Evolutionary conservation across 1,284 basidiomycete species (phyloP).

Genomic region (Trichosporon faecale): DNA sequence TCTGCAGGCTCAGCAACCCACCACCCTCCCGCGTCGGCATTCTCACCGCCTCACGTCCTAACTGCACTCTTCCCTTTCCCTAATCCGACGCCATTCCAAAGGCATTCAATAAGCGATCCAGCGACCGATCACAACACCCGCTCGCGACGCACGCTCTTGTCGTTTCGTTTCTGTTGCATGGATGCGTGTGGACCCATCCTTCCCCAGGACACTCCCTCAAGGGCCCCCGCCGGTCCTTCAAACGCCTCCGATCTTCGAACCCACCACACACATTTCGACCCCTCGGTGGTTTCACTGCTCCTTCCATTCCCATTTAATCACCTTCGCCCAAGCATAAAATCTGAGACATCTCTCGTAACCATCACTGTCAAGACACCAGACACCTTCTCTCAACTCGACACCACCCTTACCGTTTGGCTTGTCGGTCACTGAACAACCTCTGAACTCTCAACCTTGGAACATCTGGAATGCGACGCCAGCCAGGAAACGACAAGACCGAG

Average conservation of each 20-base stretch:
- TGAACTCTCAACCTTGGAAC: neutral
- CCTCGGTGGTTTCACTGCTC: neutral
- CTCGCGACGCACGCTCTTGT: neutral
- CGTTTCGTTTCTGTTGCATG: neutral
- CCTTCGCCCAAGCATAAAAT: neutral
- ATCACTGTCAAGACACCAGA: neutral
- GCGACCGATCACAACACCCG: neutral
- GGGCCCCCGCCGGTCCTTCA: neutral
- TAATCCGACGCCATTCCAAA: neutral
- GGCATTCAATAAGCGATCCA: no score
- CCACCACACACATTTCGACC: neutral
- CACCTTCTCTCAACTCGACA: neutral
- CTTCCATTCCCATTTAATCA: conserved; percentile 4
- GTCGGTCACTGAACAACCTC: neutral
- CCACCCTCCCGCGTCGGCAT: neutral
- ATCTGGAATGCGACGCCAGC: neutral
- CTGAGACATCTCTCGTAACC: conserved; percentile 7
- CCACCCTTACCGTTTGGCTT: neutral
- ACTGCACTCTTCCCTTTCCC: no score
- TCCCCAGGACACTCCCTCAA: neutral
- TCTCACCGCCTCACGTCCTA: neutral
- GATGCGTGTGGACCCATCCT: neutral
- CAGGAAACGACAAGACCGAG: neutral
- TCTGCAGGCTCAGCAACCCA: neutral
- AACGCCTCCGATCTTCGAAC: neutral